A percentile compares a stretch with the other conserved stretches of the same genome.
Evolutionary conservation across 495 filamentous ascomycete genomes (phyloP).

Genomic region (Neurospora africana): DNA sequence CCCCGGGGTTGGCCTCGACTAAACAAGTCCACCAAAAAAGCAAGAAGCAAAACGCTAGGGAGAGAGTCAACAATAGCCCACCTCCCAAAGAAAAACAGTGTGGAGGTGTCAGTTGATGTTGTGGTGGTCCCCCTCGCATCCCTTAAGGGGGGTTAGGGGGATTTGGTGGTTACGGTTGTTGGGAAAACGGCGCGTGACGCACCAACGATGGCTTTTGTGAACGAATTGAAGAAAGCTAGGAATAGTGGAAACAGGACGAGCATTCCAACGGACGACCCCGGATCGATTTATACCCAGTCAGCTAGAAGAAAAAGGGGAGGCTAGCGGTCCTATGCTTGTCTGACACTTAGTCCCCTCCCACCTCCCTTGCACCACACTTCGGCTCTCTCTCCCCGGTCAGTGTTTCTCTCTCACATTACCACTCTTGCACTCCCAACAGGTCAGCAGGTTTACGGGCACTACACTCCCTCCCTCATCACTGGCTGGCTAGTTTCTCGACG

Average conservation of each 20-base stretch:
- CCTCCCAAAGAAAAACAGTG: not conserved
- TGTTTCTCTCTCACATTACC: not conserved
- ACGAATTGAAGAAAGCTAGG: not conserved
- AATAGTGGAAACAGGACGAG: not conserved
- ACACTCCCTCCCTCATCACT: not conserved
- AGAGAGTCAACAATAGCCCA: not conserved
- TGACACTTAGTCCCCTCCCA: not conserved
- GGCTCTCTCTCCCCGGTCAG: not conserved
- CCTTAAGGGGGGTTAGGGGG: not conserved
- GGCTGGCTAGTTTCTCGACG: not conserved
- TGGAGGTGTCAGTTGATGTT: not conserved
- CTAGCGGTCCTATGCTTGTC: not conserved
- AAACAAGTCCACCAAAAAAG: conserved; percentile 6
- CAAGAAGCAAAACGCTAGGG: not conserved
- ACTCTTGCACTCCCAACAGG: not conserved
- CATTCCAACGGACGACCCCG: not conserved
- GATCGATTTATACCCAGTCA: not conserved
- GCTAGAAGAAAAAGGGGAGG: not conserved
- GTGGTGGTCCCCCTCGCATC: not conserved
- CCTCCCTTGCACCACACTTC: not conserved
- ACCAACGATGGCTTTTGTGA: not conserved
- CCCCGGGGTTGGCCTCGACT: conserved; percentile 37
- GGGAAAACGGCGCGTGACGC: not conserved
- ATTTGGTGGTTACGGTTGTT: not conserved
- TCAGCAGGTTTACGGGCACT: not conserved